phyloP scores from a whole-genome alignment of 228 moss, liverwort and hornwort genomes.

The Sphagnum magellanicum region DNA sequence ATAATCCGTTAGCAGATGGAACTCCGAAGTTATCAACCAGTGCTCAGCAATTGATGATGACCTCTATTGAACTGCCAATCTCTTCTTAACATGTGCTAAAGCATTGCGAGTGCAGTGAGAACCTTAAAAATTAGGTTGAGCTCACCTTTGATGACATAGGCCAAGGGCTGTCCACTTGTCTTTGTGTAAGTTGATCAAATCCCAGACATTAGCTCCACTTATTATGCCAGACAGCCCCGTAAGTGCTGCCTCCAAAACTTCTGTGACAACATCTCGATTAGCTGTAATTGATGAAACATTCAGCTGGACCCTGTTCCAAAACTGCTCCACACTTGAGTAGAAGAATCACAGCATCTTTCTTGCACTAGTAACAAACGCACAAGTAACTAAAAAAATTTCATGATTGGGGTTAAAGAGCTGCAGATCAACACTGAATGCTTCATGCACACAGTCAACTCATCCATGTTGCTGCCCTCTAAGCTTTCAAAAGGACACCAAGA shows the following conservation, averaged over 20 bases:
- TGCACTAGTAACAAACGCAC: too few relatives aligned
- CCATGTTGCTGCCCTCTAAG: too few relatives aligned
- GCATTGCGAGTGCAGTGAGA: too few relatives aligned
- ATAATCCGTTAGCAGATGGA: not conserved
- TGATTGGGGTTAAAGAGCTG: too few relatives aligned
- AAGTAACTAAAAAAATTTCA: too few relatives aligned
- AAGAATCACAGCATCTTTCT: too few relatives aligned
- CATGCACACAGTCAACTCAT: too few relatives aligned
- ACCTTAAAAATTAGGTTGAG: not conserved
- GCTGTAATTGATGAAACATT: slow-evolving; percentile 16
- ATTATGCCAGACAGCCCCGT: slow-evolving; percentile 51
- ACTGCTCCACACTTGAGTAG: not conserved
- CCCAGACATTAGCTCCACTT: slow-evolving; percentile 55
- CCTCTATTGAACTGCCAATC: not conserved
- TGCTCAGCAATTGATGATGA: not conserved
- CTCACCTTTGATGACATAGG: slow-evolving; percentile 52
- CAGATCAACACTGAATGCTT: too few relatives aligned
- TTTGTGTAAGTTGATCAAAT: slow-evolving; percentile 42
- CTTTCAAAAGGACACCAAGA: too few relatives aligned
- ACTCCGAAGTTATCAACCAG: not conserved
- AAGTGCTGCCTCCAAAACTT: slow-evolving; percentile 42
- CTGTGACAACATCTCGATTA: slow-evolving; percentile 16
- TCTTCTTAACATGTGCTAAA: not conserved
- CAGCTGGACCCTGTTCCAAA: slow-evolving; percentile 15
- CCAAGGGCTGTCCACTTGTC: slow-evolving; percentile 31